Evolutionary conservation across 192 early-diverging fungal genomes (phyloP).

Genomic region (Spizellomyces punctatus): DNA sequence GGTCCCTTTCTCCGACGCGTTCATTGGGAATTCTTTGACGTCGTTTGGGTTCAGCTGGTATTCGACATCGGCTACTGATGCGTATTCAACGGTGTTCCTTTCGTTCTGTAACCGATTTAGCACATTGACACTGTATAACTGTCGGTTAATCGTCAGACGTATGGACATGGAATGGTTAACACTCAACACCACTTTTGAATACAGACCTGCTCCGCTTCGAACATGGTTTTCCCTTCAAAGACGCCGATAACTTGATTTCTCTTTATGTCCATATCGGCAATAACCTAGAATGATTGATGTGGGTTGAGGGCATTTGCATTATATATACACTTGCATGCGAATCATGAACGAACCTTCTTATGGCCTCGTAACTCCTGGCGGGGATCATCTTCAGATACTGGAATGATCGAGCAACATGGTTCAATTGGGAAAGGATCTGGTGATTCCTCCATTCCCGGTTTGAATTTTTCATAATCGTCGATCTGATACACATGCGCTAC

Average conservation of each 20-base stretch:
- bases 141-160: too few relatives aligned
- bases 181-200: background rate
- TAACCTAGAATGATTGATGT: constrained; percentile 5
- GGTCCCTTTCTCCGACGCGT: background rate
- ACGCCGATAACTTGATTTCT: constrained; percentile 26
- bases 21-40: background rate
- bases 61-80: background rate
- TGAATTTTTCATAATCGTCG: too few relatives aligned
- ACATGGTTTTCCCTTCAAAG: constrained; percentile 13
- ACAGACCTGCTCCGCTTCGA: constrained; percentile 26
- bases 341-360: background rate
- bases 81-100: constrained; percentile 11
- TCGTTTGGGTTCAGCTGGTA: background rate
- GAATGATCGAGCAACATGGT: background rate
- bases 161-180: too few relatives aligned
- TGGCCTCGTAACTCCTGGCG: background rate
- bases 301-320: background rate
- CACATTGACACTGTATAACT: background rate
- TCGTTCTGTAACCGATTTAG: constrained; percentile 9
- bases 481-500: too few relatives aligned
- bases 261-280: constrained; percentile 1
- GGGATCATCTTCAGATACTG: constrained; percentile 1
- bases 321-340: too few relatives aligned
- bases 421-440: constrained; percentile 8
- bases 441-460: too few relatives aligned